A percentile compares a stretch with the other conserved stretches of the same genome.
phyloP scores from a whole-genome alignment of 805 yeast species.

The Ogataea neopini region DNA sequence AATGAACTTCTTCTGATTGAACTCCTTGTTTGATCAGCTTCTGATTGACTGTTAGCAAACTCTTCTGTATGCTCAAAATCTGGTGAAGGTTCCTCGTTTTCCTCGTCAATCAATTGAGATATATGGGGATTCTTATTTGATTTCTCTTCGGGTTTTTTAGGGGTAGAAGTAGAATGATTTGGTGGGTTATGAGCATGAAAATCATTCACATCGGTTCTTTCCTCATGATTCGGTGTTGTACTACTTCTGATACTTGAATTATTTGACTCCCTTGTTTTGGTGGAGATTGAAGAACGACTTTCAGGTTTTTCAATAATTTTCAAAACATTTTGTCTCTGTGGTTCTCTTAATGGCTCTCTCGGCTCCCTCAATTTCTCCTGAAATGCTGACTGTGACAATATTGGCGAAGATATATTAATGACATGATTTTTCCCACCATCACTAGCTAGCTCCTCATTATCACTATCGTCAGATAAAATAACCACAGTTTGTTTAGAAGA shows the following conservation, averaged over 20 bases:
- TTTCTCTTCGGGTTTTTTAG: background rate
- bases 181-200: background rate
- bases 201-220: too few species aligned
- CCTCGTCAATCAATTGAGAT: background rate
- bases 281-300: too few species aligned
- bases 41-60: conserved; percentile 9
- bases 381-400: conserved; percentile 14
- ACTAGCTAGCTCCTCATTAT: background rate
- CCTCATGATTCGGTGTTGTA: too few species aligned
- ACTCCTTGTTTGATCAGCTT: background rate
- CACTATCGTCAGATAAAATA: conserved; percentile 2
- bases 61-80: conserved; percentile 14
- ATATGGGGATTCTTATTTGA: background rate
- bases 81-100: conserved; percentile 15
- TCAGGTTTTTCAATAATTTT: background rate
- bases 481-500: conserved; percentile 5
- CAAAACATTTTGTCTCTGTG: too few species aligned
- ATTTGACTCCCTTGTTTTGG: too few species aligned
- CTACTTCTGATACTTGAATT: too few species aligned
- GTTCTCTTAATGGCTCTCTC: too few species aligned
- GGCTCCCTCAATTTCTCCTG: too few species aligned
- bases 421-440: background rate
- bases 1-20: background rate
- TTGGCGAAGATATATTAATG: background rate
- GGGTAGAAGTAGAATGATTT: background rate